Conservation (phyloP, 768 basidiomycete genomes). For the Sporobolomyces roseus region DNA sequence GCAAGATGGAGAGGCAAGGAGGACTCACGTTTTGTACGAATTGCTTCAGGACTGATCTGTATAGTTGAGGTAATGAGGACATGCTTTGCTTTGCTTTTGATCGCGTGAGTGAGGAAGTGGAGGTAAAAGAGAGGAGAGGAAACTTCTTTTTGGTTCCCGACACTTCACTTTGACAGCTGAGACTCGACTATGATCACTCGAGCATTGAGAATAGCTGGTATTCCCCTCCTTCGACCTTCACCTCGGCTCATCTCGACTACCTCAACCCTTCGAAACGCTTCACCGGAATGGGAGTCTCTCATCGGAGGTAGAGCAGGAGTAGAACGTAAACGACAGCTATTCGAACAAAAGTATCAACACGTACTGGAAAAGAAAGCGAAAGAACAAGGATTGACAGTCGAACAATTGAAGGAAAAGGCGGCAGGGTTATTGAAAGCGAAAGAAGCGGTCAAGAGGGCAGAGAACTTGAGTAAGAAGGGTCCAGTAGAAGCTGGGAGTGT, state of each 20-base stretch:
- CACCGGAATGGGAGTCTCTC: constrained; percentile 36
- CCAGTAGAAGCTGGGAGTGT: constrained; percentile 25
- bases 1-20: neutral
- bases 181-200: neutral
- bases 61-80: constrained; percentile 26
- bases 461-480: neutral
- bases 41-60: constrained; percentile 36
- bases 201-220: neutral
- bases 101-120: neutral
- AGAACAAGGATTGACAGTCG: constrained; percentile 26
- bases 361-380: constrained; percentile 34
- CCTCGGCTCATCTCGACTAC: constrained; percentile 2
- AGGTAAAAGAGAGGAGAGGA: neutral
- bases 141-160: neutral
- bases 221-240: neutral
- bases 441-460: neutral
- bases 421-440: neutral
- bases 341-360: constrained; percentile 34
- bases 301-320: constrained; percentile 37
- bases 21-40: constrained; percentile 38
- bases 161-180: neutral
- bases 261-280: neutral
- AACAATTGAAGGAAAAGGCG: constrained; percentile 27
- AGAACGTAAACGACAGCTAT: constrained; percentile 20
- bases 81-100: neutral